phyloP scores from a whole-genome alignment of 2,329 filamentous ascomycete species.

The Fusarium sp. region DNA sequence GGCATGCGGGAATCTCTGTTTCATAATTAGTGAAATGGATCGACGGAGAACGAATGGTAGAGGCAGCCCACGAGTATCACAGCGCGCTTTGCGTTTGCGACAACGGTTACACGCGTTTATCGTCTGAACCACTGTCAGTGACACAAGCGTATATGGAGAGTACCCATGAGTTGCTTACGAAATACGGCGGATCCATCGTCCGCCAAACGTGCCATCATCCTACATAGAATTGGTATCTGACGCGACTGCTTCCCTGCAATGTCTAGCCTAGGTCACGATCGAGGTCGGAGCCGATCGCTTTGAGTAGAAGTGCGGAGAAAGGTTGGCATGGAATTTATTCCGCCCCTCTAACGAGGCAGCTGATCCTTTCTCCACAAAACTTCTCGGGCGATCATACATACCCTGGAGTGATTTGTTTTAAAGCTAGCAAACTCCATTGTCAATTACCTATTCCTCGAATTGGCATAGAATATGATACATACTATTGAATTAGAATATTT shows the following conservation, averaged over 20 bases:
- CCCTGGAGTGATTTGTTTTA: background rate
- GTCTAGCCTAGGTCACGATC: background rate
- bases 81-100: constrained; percentile 20
- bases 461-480: background rate
- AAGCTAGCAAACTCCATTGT: accelerated
- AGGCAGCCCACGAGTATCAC: background rate
- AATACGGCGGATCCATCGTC: constrained; percentile 1
- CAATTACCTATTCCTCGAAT: too few species aligned
- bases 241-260: background rate
- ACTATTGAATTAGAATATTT: too few species aligned
- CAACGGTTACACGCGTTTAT: constrained; percentile 23
- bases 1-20: constrained; percentile 8
- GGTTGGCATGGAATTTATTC: constrained; percentile 4
- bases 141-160: too few species aligned
- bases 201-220: background rate
- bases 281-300: background rate
- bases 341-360: background rate
- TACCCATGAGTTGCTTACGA: background rate
- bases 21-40: background rate
- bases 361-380: background rate
- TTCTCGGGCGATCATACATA: background rate
- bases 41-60: accelerated
- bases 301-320: constrained; percentile 9
- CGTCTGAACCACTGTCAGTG: background rate
- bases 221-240: background rate